Conservation (phyloP, 73 alveolate genomes). For the Paramecium biaurelia region DNA sequence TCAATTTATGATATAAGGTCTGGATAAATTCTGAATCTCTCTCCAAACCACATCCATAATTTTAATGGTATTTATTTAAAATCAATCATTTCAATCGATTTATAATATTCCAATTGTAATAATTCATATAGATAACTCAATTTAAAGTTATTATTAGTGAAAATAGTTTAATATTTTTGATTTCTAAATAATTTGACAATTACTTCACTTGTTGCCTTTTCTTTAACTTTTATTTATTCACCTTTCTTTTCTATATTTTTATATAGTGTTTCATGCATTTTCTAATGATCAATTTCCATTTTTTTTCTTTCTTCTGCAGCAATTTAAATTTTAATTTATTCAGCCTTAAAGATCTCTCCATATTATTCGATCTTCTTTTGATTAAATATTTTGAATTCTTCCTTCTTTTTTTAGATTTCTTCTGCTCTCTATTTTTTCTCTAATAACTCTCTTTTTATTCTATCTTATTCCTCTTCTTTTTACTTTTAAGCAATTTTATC, state of each 20-base stretch:
- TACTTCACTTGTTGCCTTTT: constrained; percentile 23
- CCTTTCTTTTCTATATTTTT: constrained; percentile 21
- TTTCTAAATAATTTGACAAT: background rate
- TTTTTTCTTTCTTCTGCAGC: constrained; percentile 7
- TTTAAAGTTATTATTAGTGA: background rate
- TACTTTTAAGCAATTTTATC: background rate
- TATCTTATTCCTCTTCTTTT: background rate
- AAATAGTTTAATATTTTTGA: background rate
- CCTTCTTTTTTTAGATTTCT: background rate
- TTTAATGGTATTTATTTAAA: background rate
- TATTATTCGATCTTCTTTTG: constrained; percentile 15
- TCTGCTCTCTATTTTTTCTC: constrained; percentile 1
- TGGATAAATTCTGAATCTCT: constrained; percentile 29
- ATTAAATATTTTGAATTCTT: constrained; percentile 16
- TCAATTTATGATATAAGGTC: background rate
- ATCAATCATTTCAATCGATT: background rate
- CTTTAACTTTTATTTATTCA: background rate
- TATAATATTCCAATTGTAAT: background rate
- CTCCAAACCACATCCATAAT: constrained; percentile 56
- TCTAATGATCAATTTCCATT: background rate
- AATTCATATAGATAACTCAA: constrained; percentile 25
- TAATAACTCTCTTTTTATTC: background rate
- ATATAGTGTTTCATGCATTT: background rate
- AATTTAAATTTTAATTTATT: background rate
- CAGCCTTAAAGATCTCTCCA: background rate